Base-by-base conservation (phyloP, 2,329 filamentous ascomycete species). In the Alternaria arbusti region DNA sequence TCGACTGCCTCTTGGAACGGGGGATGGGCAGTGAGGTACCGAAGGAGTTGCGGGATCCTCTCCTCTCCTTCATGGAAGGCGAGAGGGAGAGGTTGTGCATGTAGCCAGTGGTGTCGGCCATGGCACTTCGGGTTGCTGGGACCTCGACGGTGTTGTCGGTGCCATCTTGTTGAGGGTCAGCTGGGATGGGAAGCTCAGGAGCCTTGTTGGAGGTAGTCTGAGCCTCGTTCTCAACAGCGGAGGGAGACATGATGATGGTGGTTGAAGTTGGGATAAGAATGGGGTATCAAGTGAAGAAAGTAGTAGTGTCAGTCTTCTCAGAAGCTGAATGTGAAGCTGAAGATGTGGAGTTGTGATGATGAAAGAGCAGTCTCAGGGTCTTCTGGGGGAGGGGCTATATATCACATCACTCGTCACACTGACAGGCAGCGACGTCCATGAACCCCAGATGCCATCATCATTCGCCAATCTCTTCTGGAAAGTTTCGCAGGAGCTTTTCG, bases 11-110 rank as follows among this genome's bases (percentile, higher is more conserved):
- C 80, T 91, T 91, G 49, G 89, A 88, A 70, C 88, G 84, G 52
- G 91, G 91, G 70, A 93, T 93, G 56, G 90, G 91, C 15, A 93
- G 86, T 20, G 90, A 86, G 52, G 89, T 85, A 66, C 91, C 91
- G 75, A 93, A 93, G 17, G 90, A 93, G 86, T 93, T 93, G 67
- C 91, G 87, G 20, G 91, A 93, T 50, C 86, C 85, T 69, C 90
- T 83, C 65, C 90, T 85, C 69, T 91, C 88, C 79, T 85, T 88
- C 83, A 88, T 88, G 8, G 90, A 92, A 15, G 90, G 90, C 13
- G 86, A 83, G 49, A 89, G 81, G 73, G 88, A 91, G 73, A 93
- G 83, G 73, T 87, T 89, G 85, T 93, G 90, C 90, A 93, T 92
- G 80, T 89, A 90, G 69, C 86, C 84, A 47, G 86, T 81, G 25